Percentiles rank a stretch among this genome's conserved stretches.
Evolutionary conservation across 2,329 filamentous ascomycete species (phyloP).

Genomic region (Endoconidiophora laricicola): DNA sequence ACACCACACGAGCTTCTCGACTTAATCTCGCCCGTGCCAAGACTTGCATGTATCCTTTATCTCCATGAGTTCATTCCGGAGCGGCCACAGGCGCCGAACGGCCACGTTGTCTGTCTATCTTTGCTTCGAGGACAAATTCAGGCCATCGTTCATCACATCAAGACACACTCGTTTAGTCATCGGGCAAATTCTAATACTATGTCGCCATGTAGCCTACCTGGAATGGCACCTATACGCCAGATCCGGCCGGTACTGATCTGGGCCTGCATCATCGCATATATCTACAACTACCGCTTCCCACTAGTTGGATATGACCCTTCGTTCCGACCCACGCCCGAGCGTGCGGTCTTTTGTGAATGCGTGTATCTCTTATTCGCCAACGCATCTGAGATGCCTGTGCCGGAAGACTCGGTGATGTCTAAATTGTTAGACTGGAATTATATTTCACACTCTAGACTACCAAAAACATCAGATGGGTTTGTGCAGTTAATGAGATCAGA

Average conservation of each 20-base stretch:
- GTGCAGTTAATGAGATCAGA: slow-evolving; percentile 10
- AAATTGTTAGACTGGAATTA: slow-evolving; percentile 9
- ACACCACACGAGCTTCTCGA: background rate
- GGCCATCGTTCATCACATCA: slow-evolving; percentile 11
- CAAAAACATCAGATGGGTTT: slow-evolving; percentile 3
- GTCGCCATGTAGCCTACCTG: no score
- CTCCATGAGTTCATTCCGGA: slow-evolving; percentile 11
- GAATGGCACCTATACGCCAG: slow-evolving; percentile 2
- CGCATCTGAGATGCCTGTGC: background rate
- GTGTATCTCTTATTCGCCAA: slow-evolving; percentile 8
- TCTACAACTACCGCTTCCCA: slow-evolving; percentile 10
- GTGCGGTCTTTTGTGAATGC: slow-evolving; percentile 11
- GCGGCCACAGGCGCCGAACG: slow-evolving; percentile 10
- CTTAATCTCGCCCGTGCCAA: slow-evolving; percentile 7
- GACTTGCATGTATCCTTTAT: slow-evolving; percentile 6
- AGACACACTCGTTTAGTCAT: slow-evolving; percentile 6
- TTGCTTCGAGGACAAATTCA: slow-evolving; percentile 10
- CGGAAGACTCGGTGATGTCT: slow-evolving; percentile 7
- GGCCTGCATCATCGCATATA: slow-evolving; percentile 12
- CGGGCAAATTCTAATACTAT: background rate
- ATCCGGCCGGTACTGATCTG: slow-evolving; percentile 10
- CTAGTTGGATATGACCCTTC: slow-evolving; percentile 4
- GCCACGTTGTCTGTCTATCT: slow-evolving; percentile 1
- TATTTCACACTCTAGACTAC: slow-evolving; percentile 10
- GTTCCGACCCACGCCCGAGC: slow-evolving; percentile 6